Percentiles rank a stretch among this genome's conserved stretches.
Evolutionary conservation across 257 asterid genomes (phyloP).

Genomic region (Ajuga chamaepitys): DNA sequence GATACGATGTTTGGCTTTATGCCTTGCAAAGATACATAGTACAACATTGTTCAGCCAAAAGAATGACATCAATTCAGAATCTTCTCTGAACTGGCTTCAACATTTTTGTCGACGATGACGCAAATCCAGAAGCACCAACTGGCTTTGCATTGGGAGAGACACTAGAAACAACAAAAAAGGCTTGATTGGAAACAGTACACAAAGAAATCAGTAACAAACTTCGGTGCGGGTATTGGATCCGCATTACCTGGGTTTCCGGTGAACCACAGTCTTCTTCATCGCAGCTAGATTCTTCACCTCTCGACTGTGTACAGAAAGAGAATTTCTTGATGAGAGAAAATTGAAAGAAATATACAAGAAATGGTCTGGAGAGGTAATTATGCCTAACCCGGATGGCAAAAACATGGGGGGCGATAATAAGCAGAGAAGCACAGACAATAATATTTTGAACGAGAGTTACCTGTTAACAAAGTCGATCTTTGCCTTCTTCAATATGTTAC

Average conservation of each 20-base stretch:
- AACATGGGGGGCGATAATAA: background rate
- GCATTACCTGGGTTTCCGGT: conserved; percentile 39
- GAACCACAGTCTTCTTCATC: conserved; percentile 49
- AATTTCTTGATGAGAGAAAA: background rate
- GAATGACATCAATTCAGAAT: conserved; percentile 13
- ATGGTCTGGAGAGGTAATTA: background rate
- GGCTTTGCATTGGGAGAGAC: conserved; percentile 26
- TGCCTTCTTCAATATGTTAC: conserved; percentile 86
- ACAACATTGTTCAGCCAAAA: background rate
- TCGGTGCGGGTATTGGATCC: background rate
- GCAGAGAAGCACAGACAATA: background rate
- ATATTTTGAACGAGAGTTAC: conserved; percentile 24
- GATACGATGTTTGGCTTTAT: background rate
- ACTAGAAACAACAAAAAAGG: conserved; percentile 11
- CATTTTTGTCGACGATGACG: conserved; percentile 30
- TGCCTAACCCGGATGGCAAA: background rate
- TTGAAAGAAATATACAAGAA: background rate
- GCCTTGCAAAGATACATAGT: background rate
- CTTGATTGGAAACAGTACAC: conserved; percentile 10
- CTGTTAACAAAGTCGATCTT: conserved; percentile 73
- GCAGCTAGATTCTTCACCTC: conserved; percentile 74
- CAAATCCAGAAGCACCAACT: conserved; percentile 14
- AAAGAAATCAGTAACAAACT: background rate
- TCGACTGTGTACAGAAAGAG: conserved; percentile 46
- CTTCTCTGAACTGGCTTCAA: conserved; percentile 28